Conservation (phyloP, 306 rosid species). For the Cicer pinnatifidum region DNA sequence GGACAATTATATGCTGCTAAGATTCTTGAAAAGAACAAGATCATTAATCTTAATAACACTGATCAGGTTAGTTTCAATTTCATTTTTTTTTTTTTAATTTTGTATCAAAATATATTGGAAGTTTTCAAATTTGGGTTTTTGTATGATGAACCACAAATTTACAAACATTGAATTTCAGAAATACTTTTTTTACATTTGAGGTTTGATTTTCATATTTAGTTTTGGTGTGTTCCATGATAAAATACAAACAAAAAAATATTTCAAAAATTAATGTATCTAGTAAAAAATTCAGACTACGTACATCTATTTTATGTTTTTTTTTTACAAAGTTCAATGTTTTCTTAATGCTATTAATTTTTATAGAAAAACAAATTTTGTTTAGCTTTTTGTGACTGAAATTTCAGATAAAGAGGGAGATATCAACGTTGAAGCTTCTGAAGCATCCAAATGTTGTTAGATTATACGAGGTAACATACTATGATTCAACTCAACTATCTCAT, state of each 20-base stretch:
- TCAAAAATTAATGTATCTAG: no score
- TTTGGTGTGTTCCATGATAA: no score
- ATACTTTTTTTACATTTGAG: no score
- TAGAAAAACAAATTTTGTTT: background rate
- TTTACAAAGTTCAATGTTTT: no score
- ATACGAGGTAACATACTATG: conserved; percentile 65
- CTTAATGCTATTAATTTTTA: background rate
- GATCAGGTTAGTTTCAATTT: conserved; percentile 59
- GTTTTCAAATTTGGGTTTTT: background rate
- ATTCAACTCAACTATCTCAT: background rate
- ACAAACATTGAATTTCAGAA: background rate
- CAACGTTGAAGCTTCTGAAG: conserved; percentile 72
- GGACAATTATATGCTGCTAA: conserved; percentile 69
- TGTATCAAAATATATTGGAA: background rate
- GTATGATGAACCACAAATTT: background rate
- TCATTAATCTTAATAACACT: conserved; percentile 59
- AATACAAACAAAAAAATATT: no score
- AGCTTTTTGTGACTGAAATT: background rate
- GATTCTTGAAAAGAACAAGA: conserved; percentile 70
- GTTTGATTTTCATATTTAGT: no score
- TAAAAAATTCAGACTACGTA: no score
- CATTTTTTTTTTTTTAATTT: background rate
- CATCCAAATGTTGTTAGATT: conserved; percentile 85
- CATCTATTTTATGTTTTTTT: no score
- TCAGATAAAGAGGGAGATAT: conserved; percentile 92